These are phyloP conservation scores for Guadua angustifolia DNA, from an alignment of 176 grass and related monocot species.

Conservation along the genomic window DNA sequence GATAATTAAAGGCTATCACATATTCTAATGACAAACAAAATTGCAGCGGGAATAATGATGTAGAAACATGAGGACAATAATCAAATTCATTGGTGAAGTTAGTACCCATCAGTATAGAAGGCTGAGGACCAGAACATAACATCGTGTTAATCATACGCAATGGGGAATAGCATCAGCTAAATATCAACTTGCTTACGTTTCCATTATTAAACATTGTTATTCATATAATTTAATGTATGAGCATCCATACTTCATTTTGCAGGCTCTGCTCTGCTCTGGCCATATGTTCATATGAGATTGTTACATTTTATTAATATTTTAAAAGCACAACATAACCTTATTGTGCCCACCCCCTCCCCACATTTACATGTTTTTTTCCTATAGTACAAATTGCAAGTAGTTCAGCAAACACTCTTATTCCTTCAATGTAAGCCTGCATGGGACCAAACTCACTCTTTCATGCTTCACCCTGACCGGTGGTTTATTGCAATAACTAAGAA, in stretches of 20 bases:
- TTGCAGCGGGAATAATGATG: constrained; percentile 1
- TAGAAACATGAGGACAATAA: background rate
- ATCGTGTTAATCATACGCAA: background rate
- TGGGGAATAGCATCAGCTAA: background rate
- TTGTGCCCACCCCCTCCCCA: background rate
- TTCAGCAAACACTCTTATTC: background rate
- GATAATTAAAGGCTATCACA: background rate
- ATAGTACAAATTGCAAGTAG: background rate
- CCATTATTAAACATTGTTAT: background rate
- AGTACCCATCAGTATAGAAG: background rate
- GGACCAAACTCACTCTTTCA: background rate
- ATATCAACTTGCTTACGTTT: constrained; percentile 32
- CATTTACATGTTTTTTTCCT: background rate
- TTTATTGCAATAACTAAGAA: background rate
- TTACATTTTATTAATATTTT: background rate
- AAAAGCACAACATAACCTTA: background rate
- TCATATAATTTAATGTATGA: constrained; percentile 11
- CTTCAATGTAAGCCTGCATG: constrained; percentile 11
- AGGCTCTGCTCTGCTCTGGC: background rate
- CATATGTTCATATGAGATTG: constrained; percentile 20
- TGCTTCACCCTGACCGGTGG: background rate
- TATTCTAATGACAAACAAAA: constrained; percentile 19
- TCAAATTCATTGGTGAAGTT: background rate
- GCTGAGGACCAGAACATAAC: background rate
- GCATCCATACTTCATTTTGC: background rate